Percentiles rank a stretch among this genome's conserved stretches.
phyloP scores from a whole-genome alignment of 2,329 filamentous ascomycete genomes.

The Pseudopithomyces chartarum region DNA sequence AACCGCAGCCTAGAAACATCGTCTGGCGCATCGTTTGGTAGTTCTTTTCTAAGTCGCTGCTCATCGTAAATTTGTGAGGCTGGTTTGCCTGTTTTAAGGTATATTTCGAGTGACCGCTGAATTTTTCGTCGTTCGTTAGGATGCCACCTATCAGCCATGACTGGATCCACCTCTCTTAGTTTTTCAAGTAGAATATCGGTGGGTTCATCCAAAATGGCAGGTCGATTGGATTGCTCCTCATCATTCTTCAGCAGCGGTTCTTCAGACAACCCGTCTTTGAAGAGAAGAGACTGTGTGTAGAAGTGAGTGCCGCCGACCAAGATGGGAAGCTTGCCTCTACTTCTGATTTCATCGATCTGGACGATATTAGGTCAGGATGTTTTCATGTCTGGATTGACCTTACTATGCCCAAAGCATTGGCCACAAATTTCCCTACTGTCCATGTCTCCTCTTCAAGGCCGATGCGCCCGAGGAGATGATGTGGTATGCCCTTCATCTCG shows the following conservation, averaged over 20 bases:
- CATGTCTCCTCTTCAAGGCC: conserved; percentile 77
- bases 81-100: conserved; percentile 75
- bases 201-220: conserved; percentile 73
- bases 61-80: conserved; percentile 88
- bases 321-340: conserved; percentile 80
- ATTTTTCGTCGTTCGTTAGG: conserved; percentile 93
- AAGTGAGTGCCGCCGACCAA: conserved; percentile 95
- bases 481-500: conserved; percentile 79
- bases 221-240: conserved; percentile 40
- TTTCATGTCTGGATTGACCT: not conserved
- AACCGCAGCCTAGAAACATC: conserved; percentile 50
- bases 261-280: conserved; percentile 70
- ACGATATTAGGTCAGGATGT: conserved; percentile 3
- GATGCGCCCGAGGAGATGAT: conserved; percentile 85
- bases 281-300: conserved; percentile 87
- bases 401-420: conserved; percentile 64
- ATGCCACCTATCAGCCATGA: conserved; percentile 91
- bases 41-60: conserved; percentile 57
- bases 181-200: conserved; percentile 74
- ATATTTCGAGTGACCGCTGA: conserved; percentile 86
- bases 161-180: conserved; percentile 80
- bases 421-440: conserved; percentile 79
- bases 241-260: conserved; percentile 43
- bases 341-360: conserved; percentile 75
- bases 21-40: conserved; percentile 4